These are phyloP conservation scores for Mortierella polycephala DNA, from an alignment of 371 early-diverging fungal genomes.

Conservation along the genomic window DNA sequence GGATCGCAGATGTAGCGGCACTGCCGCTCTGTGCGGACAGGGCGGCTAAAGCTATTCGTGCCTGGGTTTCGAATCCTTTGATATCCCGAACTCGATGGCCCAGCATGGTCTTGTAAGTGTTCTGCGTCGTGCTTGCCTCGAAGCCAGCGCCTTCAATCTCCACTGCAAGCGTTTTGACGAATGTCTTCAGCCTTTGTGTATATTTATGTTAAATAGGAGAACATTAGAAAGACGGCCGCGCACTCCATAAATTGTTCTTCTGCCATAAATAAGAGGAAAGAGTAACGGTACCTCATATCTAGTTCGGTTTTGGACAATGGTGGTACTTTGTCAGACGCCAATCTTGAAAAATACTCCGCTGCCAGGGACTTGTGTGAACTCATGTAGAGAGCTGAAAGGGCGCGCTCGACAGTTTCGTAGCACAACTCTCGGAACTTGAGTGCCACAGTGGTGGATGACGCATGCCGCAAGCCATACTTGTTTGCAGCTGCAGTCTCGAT, in stretches of 20 bases:
- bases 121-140: conserved; percentile 27
- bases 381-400: conserved; percentile 17
- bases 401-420: conserved; percentile 31
- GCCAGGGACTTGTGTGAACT: conserved; percentile 34
- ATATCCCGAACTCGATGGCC: conserved; percentile 43
- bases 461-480: conserved; percentile 20
- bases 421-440: conserved; percentile 44
- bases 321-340: not conserved
- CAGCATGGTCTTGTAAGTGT: conserved; percentile 29
- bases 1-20: not conserved
- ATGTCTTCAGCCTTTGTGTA: conserved; percentile 5
- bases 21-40: not conserved
- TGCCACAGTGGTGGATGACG: conserved; percentile 26
- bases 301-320: conserved; percentile 13
- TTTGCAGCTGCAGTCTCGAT: conserved; percentile 1
- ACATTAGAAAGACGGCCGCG: not conserved
- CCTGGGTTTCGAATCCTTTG: conserved; percentile 46
- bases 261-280: no score
- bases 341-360: conserved; percentile 12
- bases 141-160: conserved; percentile 34
- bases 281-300: conserved; percentile 15
- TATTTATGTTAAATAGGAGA: not conserved
- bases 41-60: conserved; percentile 7
- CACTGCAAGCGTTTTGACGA: conserved; percentile 30
- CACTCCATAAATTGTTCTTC: no score